These are phyloP conservation scores for Gonapodya sp. DNA, from an alignment of 192 early-diverging fungal species.

Conservation along the genomic window DNA sequence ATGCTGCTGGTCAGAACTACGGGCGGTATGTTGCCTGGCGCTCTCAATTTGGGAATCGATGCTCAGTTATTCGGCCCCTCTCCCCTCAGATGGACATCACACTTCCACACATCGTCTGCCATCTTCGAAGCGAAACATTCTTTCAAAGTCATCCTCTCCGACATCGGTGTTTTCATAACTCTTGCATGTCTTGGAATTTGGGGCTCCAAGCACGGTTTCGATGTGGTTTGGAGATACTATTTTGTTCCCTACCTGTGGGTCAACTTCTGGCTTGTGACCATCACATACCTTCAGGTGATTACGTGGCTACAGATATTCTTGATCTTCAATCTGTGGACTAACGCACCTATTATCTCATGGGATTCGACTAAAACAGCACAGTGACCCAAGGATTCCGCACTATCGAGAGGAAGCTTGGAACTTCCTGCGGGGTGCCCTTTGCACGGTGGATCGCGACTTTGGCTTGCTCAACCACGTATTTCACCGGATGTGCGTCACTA, in stretches of 20 bases:
- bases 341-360: no score
- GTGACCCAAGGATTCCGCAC: slow-evolving; percentile 78
- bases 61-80: not conserved
- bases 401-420: slow-evolving; percentile 75
- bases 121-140: slow-evolving; percentile 73
- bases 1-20: slow-evolving; percentile 72
- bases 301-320: no score
- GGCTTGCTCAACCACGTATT: slow-evolving; percentile 76
- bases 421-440: slow-evolving; percentile 86
- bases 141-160: slow-evolving; percentile 57
- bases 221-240: slow-evolving; percentile 71
- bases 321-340: no score
- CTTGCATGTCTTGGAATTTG: slow-evolving; percentile 41
- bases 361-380: slow-evolving; percentile 86
- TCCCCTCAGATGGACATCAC: slow-evolving; percentile 50
- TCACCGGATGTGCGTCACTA: slow-evolving; percentile 35
- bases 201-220: slow-evolving; percentile 37
- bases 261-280: slow-evolving; percentile 93
- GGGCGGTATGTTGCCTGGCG: slow-evolving; percentile 1
- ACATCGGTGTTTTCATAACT: slow-evolving; percentile 58
- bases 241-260: slow-evolving; percentile 84
- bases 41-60: not conserved
- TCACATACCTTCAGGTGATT: slow-evolving; percentile 60
- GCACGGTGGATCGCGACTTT: slow-evolving; percentile 83
- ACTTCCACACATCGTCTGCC: slow-evolving; percentile 71